Evolutionary conservation across 2,329 filamentous ascomycete genomes (phyloP), one percentile per base, ranked within the genome.

Genomic region (Sporothrix globosa): DNA sequence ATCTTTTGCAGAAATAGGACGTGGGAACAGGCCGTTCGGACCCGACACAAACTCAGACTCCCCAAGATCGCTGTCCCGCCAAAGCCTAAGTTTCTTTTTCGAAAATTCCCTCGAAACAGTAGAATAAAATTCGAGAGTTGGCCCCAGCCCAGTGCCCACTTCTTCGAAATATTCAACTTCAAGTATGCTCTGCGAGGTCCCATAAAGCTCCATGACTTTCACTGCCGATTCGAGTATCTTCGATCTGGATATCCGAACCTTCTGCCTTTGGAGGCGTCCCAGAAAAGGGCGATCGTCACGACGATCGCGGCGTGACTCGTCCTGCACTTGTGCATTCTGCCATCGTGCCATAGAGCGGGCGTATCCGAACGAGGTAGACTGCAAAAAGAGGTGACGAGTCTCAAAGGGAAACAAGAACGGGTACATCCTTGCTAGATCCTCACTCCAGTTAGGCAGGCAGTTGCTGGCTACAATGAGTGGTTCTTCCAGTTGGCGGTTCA

Each of bases 161-260:
- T 99, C 96, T 76, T 98, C 96, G 75, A 99, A 99, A 77, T 99
- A 99, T 77, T 99, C 96, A 1, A 99, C 95, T 77, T 99, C 96
- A 0, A 99, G 83, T 39, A 98, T 92, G 78, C 95, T 98, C 71
- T 97, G 92, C 0, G 95, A 97, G n/a, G 92, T 92, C 0, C 96
- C 96, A 76, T 99, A 99, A 2, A 98, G 87, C 76, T 99, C 95
- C 95, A 99, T 98, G 41, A 99, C 96, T 80, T 99, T 99, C 79
- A 98, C 85, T 0, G 96, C 96, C 17, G 96, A 98, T 78, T 99
- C 96, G 9, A 99, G 85, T 60, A 99, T 97, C 76, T 96, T 93
- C n/a, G 88, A 89, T 56, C 96, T 89, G 5, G 95, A 97, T 72
- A 99, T 98, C 58, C 96, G 91, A n/a, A 99, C 95, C 80, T 99